Evolutionary conservation across 2,329 filamentous ascomycete genomes (phyloP), one percentile per base, ranked within the genome.

Genomic region (Sclerotinia borealis): DNA sequence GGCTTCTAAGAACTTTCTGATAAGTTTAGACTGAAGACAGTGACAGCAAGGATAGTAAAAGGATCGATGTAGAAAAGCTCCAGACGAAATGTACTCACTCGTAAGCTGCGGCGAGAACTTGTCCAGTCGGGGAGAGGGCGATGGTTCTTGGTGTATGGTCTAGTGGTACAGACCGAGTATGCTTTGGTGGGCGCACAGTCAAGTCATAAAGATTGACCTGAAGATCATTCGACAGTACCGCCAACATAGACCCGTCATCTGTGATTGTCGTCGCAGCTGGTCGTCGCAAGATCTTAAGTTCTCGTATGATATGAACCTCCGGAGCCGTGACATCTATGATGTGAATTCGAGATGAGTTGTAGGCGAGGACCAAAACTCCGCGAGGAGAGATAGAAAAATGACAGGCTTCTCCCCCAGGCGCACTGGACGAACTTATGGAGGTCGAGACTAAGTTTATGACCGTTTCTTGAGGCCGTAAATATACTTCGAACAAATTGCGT

Each of bases 161-260:
- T 65, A 96, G 80, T 51, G 89, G 83, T 63, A 96, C 82, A 37
- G 89, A 89, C 72, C 89, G 87, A n/a, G 84, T 84, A 66, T 90
- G 84, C 71, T 85, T 87, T 19, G 89, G 89, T 50, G 88, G 87
- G 6, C 80, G 78, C 61, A 81, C 75, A 4, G 79, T 78, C 29
- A 96, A 80, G 69, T 90, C 84, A 75, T 96, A 96, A n/a, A 96
- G 76, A 70, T 96, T 91, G 65, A 96, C 88, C 74, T 93, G 89
- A 78, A 93, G 90, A 67, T 91, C 89, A 7, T 85, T 90, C 31
- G 91, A 92, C 54, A 95, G 79, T 7, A 96, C 90, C 1, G 90
- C 92, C 37, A 96, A 80, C 13, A 90, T 77, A 13, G 83, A 84
- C 19, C 88, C 91, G 75, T 93, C 85, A 70, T 96, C 91, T 45